These are phyloP conservation scores for Brettanomyces sp. DNA, from an alignment of 805 yeast species.

Conservation along the genomic window DNA sequence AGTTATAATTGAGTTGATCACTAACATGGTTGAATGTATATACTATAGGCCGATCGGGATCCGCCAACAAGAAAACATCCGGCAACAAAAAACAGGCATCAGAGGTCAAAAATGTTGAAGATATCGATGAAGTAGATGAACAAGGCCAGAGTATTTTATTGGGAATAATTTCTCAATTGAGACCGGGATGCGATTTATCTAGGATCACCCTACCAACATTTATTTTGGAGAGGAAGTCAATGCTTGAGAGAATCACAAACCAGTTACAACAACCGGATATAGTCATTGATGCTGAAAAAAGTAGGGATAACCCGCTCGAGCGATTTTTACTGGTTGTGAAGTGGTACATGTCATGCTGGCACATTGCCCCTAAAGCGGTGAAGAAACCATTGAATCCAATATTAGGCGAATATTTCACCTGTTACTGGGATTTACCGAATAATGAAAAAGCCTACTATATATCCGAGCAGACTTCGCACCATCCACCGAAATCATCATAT, in stretches of 20 bases:
- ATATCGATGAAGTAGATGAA: constrained; percentile 85
- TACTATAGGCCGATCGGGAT: constrained; percentile 6
- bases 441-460: constrained; percentile 68
- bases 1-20: not conserved
- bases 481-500: constrained; percentile 95
- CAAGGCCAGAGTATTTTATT: constrained; percentile 80
- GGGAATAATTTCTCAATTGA: constrained; percentile 82
- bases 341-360: constrained; percentile 97
- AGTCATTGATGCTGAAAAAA: constrained; percentile 56
- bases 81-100: not conserved
- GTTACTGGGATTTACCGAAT: constrained; percentile 83
- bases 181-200: constrained; percentile 87
- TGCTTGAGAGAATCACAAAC: constrained; percentile 93
- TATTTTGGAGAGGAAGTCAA: constrained; percentile 86
- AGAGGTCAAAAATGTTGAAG: constrained; percentile 38
- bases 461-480: constrained; percentile 94
- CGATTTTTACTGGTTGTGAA: constrained; percentile 68
- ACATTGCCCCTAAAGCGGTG: constrained; percentile 96
- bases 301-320: constrained; percentile 51
- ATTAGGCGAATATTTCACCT: constrained; percentile 80
- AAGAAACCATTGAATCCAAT: constrained; percentile 96
- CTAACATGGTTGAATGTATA: not conserved
- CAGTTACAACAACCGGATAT: constrained; percentile 73
- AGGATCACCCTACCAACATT: constrained; percentile 93
- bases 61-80: constrained; percentile 2